Evolutionary conservation across 2,329 filamentous ascomycete genomes (phyloP).

Genomic region (Coniella vitis): DNA sequence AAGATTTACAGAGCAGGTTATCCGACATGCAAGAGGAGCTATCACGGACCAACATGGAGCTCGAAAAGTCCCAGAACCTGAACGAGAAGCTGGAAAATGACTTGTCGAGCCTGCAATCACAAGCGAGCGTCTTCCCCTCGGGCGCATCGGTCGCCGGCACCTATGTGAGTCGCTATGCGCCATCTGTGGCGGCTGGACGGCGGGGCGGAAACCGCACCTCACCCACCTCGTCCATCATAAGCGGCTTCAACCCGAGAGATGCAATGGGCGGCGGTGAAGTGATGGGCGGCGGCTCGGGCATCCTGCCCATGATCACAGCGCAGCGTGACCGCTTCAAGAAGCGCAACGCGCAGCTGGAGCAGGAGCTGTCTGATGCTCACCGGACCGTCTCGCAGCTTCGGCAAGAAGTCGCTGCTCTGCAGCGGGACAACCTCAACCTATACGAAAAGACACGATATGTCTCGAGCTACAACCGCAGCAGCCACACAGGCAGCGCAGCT

Average conservation of each 20-base stretch:
- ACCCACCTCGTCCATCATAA: conserved; percentile 96
- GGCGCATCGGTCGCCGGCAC: conserved; percentile 91
- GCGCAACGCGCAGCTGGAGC: conserved; percentile 83
- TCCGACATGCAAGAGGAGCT: conserved; percentile 78
- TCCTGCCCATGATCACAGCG: conserved; percentile 95
- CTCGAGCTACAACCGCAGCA: conserved; percentile 79
- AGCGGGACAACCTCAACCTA: conserved; percentile 91
- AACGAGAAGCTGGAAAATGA: conserved; percentile 90
- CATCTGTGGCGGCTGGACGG: conserved; percentile 51
- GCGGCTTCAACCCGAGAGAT: conserved; percentile 75
- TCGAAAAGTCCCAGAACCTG: conserved; percentile 77
- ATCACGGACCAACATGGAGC: conserved; percentile 72
- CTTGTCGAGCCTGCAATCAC: conserved; percentile 77
- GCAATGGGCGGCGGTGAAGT: conserved; percentile 44
- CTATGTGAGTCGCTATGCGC: conserved; percentile 73
- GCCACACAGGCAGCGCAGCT: conserved; percentile 36
- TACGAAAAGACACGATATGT: conserved; percentile 98
- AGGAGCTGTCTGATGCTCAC: conserved; percentile 80
- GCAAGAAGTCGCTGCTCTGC: conserved; percentile 83
- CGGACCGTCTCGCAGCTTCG: conserved; percentile 76
- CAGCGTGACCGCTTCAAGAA: conserved; percentile 98
- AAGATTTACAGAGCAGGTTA: conserved; percentile 77
- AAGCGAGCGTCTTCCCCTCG: conserved; percentile 79
- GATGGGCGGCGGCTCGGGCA: conserved; percentile 72
- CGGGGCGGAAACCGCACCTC: conserved; percentile 62